These are phyloP conservation scores for Flagelloscypha sp. DNA, from an alignment of 768 basidiomycete genomes.

Conservation along the genomic window DNA sequence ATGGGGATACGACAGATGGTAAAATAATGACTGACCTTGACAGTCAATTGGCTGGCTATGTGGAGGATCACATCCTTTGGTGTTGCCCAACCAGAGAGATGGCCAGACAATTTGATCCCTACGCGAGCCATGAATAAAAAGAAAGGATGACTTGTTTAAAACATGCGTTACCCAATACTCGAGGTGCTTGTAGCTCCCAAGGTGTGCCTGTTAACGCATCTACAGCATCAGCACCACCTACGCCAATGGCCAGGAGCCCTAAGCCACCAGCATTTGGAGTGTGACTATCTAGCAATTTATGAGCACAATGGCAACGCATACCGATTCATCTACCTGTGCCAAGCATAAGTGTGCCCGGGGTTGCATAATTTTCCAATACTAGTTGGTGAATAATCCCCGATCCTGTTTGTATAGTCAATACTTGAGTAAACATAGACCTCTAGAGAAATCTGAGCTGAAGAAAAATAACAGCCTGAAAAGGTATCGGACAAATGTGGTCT, in stretches of 20 bases:
- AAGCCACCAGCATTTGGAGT: conserved; percentile 98
- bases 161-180: conserved; percentile 69
- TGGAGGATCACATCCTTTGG: conserved; percentile 95
- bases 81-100: conserved; percentile 85
- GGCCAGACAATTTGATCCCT: conserved; percentile 86
- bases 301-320: neutral
- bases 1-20: too few relatives aligned
- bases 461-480: too few relatives aligned
- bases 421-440: too few relatives aligned
- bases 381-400: conserved; percentile 96
- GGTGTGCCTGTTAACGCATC: conserved; percentile 98
- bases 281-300: conserved; percentile 64
- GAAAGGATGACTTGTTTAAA: conserved; percentile 1
- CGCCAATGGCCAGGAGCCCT: conserved; percentile 93
- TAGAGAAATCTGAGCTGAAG: too few relatives aligned
- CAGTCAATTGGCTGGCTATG: conserved; percentile 89
- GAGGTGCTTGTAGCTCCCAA: conserved; percentile 94
- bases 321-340: conserved; percentile 61
- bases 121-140: neutral
- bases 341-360: conserved; percentile 89
- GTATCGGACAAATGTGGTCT: too few relatives aligned
- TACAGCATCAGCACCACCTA: conserved; percentile 98
- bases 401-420: too few relatives aligned
- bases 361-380: conserved; percentile 95
- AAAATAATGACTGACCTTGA: conserved; percentile 51